Evolutionary conservation across 108 stramenopile genomes (phyloP), one percentile per base, ranked within the genome.

Genomic region (Skeletonema tropicum): DNA sequence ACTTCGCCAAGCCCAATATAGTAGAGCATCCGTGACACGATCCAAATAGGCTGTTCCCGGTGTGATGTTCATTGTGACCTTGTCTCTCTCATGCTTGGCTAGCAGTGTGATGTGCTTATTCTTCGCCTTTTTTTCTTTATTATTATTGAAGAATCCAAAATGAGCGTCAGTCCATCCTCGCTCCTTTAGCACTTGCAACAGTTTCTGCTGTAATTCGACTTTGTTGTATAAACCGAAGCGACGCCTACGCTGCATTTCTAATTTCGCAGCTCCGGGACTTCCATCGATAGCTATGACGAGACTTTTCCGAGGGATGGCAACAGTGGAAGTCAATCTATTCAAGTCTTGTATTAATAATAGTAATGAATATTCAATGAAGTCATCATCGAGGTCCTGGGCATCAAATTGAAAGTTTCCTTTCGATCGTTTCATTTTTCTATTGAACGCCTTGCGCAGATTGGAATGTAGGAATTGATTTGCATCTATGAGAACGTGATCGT

Each of bases 401-500:
- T 64, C 45, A 32, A 41, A 36, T 17, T 33, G 35, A 6, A 70
- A 30, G 42, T 45, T 45, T 7, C 31, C 32, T 25, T 36, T 61
- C 36, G 73, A 55, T 13, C 58, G 60, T 36, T 65, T 80, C 42
- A 55, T 38, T 42, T 68, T 64, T 74, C 83, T 33, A 66, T 73
- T 69, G 72, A 55, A 57, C 45, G 63, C 36, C 87, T 66, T 74
- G 11, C 93, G 76, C 33, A 93, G 10, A 2, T 78, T 63, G 14
- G 84, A 67, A 60, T 96, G 95, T 13, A 96, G 57, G n/a, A 93
- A 76, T 58, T 96, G 95, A 82, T 96, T 96, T 67, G 90, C 86
- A 71, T 96, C 95, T 1, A 96, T 80, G 45, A 96, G 75, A 0
- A 96, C 93, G 61, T 96, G 95, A 84, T 96, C 93, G 73, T 90